phyloP scores from a whole-genome alignment of 306 rosid species.

The Vigna nakashimae region DNA sequence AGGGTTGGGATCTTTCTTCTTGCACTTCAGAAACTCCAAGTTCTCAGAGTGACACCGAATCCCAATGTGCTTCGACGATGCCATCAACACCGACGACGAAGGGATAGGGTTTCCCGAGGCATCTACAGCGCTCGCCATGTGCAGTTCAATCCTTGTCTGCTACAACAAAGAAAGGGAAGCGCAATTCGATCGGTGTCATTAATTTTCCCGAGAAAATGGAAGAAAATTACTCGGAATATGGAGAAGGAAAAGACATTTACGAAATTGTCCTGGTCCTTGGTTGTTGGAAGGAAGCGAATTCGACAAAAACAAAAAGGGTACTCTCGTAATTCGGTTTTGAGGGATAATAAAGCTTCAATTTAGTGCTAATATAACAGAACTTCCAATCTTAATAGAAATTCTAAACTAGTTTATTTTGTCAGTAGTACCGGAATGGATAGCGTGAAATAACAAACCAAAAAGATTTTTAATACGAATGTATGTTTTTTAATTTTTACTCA shows the following conservation, averaged over 20 bases:
- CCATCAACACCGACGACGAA: conserved; percentile 88
- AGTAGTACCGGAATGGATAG: no score
- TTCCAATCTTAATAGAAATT: no score
- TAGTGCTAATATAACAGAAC: no score
- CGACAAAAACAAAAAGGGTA: no score
- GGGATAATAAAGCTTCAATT: no score
- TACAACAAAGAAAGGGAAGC: background rate
- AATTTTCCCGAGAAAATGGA: conserved; percentile 38
- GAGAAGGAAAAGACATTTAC: conserved; percentile 16
- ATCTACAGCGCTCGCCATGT: conserved; percentile 84
- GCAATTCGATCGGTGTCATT: background rate
- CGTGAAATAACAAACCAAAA: no score
- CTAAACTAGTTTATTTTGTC: no score
- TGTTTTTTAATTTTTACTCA: no score
- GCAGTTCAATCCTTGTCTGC: conserved; percentile 40
- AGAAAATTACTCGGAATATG: background rate
- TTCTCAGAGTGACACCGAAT: conserved; percentile 76
- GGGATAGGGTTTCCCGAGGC: conserved; percentile 91
- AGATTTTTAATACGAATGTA: no score
- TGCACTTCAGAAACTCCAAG: conserved; percentile 86
- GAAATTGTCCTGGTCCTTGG: background rate
- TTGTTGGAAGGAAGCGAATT: no score
- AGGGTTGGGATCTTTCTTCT: conserved; percentile 87
- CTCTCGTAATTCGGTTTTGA: no score
- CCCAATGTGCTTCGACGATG: conserved; percentile 87